phyloP scores from a whole-genome alignment of 2,329 filamentous ascomycete genomes.

The Chrysoporthe deuterocubensis region DNA sequence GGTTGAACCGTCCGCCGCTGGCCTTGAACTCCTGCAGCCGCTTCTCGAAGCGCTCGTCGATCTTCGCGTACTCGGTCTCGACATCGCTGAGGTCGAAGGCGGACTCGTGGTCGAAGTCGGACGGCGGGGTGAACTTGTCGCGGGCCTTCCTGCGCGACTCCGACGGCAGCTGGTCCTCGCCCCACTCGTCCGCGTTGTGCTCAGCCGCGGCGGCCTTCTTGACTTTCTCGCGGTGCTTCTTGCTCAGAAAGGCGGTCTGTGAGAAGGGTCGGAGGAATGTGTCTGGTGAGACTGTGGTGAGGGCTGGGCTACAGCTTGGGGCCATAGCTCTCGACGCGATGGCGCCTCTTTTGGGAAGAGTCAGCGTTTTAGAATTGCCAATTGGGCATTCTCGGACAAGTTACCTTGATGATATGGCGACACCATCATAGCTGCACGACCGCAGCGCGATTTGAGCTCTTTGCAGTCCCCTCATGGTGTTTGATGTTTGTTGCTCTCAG shows the following conservation, averaged over 20 bases:
- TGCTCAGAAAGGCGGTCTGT: slow-evolving; percentile 20
- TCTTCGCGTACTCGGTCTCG: slow-evolving; percentile 28
- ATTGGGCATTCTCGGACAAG: background rate
- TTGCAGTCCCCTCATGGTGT: slow-evolving; percentile 24
- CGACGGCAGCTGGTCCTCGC: slow-evolving; percentile 12
- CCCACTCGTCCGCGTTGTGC: slow-evolving; percentile 9
- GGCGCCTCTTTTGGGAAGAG: background rate
- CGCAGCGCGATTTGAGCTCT: slow-evolving; percentile 21
- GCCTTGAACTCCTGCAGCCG: slow-evolving; percentile 47
- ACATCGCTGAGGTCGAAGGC: slow-evolving; percentile 40
- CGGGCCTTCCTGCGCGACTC: slow-evolving; percentile 24
- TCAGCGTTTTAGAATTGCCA: slow-evolving; percentile 11
- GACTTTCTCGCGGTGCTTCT: slow-evolving; percentile 23
- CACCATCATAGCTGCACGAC: slow-evolving; percentile 9
- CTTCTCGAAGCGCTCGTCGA: slow-evolving; percentile 44
- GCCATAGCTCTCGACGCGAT: slow-evolving; percentile 7
- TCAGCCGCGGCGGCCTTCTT: slow-evolving; percentile 16
- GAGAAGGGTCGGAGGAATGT: slow-evolving; percentile 20
- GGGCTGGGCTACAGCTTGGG: slow-evolving; percentile 11
- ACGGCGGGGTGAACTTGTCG: slow-evolving; percentile 16
- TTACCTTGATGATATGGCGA: background rate
- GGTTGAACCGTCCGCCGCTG: slow-evolving; percentile 56
- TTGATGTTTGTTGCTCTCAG: background rate
- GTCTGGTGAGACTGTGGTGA: background rate
- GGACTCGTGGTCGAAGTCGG: slow-evolving; percentile 32